These are phyloP conservation scores for Linderina pennispora DNA, from an alignment of 192 early-diverging fungal species.

Conservation along the genomic window DNA sequence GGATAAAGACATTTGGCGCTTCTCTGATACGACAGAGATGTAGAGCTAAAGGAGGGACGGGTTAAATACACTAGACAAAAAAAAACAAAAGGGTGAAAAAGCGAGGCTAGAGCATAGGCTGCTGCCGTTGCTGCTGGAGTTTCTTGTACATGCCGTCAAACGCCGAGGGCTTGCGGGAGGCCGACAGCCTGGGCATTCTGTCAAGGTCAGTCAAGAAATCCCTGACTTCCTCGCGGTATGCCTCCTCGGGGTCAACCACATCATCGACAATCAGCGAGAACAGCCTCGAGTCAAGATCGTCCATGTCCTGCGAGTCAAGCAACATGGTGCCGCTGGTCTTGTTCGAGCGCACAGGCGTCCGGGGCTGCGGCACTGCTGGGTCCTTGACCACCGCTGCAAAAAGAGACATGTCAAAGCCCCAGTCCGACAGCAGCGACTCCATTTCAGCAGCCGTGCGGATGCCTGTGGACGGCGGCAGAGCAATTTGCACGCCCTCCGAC, in stretches of 20 bases:
- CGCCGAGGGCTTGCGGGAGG: neutral
- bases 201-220: conserved; percentile 35
- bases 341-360: neutral
- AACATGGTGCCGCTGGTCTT: neutral
- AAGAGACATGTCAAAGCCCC: conserved; percentile 29
- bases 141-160: neutral
- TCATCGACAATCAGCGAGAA: conserved; percentile 43
- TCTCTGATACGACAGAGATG: neutral
- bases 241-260: conserved; percentile 42
- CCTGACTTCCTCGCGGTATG: conserved; percentile 35
- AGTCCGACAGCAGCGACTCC: conserved; percentile 22
- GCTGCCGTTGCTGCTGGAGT: neutral
- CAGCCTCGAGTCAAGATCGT: conserved; percentile 27
- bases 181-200: conserved; percentile 21
- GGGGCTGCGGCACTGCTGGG: conserved; percentile 4
- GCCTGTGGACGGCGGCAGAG: conserved; percentile 26
- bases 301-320: conserved; percentile 4
- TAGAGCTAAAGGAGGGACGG: neutral
- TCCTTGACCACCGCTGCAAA: conserved; percentile 20
- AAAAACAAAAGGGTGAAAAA: neutral
- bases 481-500: conserved; percentile 17
- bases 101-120: too few relatives aligned
- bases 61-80: neutral
- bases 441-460: conserved; percentile 13
- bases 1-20: neutral